Evolutionary conservation across 2,329 filamentous ascomycete species (phyloP), one percentile per base, ranked within the genome.

Genomic region (Monilinia vaccinii-corymbosi): DNA sequence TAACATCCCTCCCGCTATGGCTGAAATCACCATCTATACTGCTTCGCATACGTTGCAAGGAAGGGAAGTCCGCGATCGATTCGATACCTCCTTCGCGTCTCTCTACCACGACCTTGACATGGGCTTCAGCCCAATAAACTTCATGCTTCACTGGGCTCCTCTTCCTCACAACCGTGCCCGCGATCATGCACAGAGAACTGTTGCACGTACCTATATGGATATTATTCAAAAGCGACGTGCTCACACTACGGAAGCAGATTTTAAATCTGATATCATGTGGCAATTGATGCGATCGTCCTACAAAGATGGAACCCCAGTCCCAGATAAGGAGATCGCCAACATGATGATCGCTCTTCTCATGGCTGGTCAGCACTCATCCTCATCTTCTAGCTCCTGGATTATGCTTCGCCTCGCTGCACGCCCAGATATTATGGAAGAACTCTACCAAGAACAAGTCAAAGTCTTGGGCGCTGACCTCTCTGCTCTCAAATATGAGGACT

Each of bases 271-370:
- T 74, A 95, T 96, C 81, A 91, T 96, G 74, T 91, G 88, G 84
- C 91, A 94, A 70, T 77, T 96, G 65, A 94, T 95, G 90, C 84
- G 84, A 67, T 90, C 86, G 68, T 81, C 78, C 28, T 96, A 96
- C 81, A 96, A 95, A 78, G 83, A 93, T 67, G 91, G 90, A 67
- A 84, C 78, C 44, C 79, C 79, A 7, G 80, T 95, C n/a, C 87
- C 91, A 18, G 91, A 96, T 71, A 81, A 87, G 69, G 90, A 96
- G 74, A 82, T 95, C 61, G 90, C 91, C 25, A 88, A 94, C 75
- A 93, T 96, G 83, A 93, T 96, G 89, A 96, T 96, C 74, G 90
- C 90, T 7, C 81, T 96, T 25, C 83, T 96, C 63, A 95, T 96
- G 90, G 91, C 89, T 61, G 91, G 91, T 60, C 91, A 96, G 73